Conservation (phyloP, 2,329 filamentous ascomycete species). For the Cordyceps fumosorosea region DNA sequence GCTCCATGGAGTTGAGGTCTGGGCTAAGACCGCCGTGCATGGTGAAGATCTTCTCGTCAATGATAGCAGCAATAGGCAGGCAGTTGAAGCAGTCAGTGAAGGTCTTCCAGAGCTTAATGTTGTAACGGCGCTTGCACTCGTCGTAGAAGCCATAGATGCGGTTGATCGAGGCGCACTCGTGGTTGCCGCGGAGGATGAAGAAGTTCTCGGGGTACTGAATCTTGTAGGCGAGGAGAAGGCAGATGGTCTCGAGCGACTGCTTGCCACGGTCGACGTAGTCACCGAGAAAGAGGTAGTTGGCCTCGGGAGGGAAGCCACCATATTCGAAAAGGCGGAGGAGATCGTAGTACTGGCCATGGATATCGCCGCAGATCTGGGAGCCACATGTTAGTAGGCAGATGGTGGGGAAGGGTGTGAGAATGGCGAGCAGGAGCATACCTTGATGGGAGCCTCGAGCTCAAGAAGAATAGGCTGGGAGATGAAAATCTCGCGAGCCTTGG, state of each 20-base stretch:
- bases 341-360: conserved; percentile 99
- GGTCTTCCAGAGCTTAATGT: conserved; percentile 99
- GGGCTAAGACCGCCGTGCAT: conserved; percentile 98
- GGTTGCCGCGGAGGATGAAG: conserved; percentile 96
- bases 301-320: conserved; percentile 94
- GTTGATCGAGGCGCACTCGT: conserved; percentile 98
- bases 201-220: conserved; percentile 99
- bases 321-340: conserved; percentile 96
- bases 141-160: conserved; percentile 99
- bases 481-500: conserved; percentile 98
- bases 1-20: conserved; percentile 98
- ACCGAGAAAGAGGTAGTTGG: conserved; percentile 98
- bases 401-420: not conserved
- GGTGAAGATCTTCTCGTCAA: conserved; percentile 99
- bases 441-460: conserved; percentile 96
- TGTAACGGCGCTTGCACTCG: conserved; percentile 98
- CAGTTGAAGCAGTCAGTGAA: conserved; percentile 99
- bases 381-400: not conserved
- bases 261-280: conserved; percentile 99
- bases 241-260: conserved; percentile 98
- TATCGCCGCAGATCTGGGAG: conserved; percentile 90
- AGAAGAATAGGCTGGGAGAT: conserved; percentile 98
- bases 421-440: conserved; percentile 55
- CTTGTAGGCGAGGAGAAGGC: conserved; percentile 94
- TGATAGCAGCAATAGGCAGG: conserved; percentile 94